A percentile compares a stretch with the other conserved stretches of the same genome.
These are phyloP conservation scores for Pythium dissimile DNA, from an alignment of 352 stramenopile genomes.

Conservation along the genomic window DNA sequence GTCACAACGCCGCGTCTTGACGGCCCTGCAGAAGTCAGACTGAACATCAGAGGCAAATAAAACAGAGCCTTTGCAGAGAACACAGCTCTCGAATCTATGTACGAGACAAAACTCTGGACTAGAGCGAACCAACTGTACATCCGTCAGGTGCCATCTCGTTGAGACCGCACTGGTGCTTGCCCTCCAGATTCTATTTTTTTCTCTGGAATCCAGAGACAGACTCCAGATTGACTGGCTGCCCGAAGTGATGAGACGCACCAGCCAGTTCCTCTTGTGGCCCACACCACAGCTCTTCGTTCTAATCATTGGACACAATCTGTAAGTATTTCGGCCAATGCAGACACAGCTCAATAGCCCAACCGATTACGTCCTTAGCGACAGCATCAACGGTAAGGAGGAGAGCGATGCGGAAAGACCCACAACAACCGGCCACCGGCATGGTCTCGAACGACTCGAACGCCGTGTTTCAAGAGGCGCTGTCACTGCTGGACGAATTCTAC, in stretches of 20 bases:
- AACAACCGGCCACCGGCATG: neutral
- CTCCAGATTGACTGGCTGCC: neutral
- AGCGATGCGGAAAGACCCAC: slow-evolving; percentile 3
- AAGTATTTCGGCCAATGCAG: neutral
- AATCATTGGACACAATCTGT: neutral
- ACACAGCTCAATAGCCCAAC: neutral
- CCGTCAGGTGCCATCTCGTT: too few relatives aligned
- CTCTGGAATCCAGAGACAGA: neutral
- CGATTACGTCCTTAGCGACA: neutral
- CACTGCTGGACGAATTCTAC: slow-evolving; percentile 23
- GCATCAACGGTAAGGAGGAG: neutral
- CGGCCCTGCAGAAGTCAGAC: too few relatives aligned
- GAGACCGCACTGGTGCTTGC: too few relatives aligned
- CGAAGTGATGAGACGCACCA: neutral
- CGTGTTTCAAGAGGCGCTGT: slow-evolving; percentile 17
- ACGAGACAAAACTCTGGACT: too few relatives aligned
- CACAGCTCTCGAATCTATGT: too few relatives aligned
- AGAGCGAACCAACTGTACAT: too few relatives aligned
- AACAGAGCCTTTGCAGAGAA: too few relatives aligned
- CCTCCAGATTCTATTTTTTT: too few relatives aligned
- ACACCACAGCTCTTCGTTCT: neutral
- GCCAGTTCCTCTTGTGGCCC: slow-evolving; percentile 1
- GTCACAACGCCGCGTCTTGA: too few relatives aligned
- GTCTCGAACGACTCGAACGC: slow-evolving; percentile 12
- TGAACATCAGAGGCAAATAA: too few relatives aligned